A percentile compares a stretch with the other conserved stretches of the same genome.
These are phyloP conservation scores for Rhizopogon vesiculosus DNA, from an alignment of 768 basidiomycete species.

Conservation along the genomic window DNA sequence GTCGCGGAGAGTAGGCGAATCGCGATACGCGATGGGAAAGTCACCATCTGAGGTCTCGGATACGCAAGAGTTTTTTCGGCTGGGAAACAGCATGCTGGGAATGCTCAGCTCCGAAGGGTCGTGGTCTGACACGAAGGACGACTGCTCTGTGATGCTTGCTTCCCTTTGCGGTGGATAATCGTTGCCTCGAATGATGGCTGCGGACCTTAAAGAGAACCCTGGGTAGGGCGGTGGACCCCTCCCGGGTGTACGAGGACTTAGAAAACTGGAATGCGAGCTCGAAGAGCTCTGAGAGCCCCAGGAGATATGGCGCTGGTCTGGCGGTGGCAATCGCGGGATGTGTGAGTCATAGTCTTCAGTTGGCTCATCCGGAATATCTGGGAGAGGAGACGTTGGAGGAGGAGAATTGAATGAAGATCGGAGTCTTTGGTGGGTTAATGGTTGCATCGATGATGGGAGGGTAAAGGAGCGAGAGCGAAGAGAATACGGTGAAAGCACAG, in stretches of 20 bases:
- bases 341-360: neutral
- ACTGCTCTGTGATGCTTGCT: neutral
- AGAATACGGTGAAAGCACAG: neutral
- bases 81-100: neutral
- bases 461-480: neutral
- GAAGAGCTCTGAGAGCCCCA: neutral
- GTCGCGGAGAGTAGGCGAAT: neutral
- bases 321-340: neutral
- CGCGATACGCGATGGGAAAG: conserved; percentile 13
- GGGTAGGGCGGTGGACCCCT: too few species aligned
- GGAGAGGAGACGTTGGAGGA: neutral
- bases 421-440: neutral
- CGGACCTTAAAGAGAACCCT: neutral
- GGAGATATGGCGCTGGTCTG: neutral
- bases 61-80: neutral
- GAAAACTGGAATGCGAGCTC: neutral
- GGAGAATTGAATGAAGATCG: neutral
- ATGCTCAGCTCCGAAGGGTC: neutral
- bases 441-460: neutral
- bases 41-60: neutral
- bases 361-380: neutral
- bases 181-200: neutral
- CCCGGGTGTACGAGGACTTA: neutral
- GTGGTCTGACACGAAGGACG: neutral
- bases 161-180: neutral